Evolutionary conservation across 2,329 filamentous ascomycete species (phyloP).

Genomic region (Acephala macrosclerotiorum): DNA sequence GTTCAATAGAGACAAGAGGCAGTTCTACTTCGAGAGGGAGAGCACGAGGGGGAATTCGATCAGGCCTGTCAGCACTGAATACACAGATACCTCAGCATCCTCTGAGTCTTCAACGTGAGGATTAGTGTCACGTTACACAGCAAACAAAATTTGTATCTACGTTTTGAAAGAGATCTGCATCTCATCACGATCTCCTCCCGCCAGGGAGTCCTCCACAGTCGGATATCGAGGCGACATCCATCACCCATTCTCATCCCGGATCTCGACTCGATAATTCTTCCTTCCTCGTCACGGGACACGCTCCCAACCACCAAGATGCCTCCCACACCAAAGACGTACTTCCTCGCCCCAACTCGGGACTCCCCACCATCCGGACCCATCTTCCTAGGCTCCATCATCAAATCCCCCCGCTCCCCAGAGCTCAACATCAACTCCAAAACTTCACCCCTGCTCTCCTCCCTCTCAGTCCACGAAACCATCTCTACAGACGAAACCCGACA

Average conservation of each 20-base stretch:
- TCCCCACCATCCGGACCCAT: slow-evolving; percentile 24
- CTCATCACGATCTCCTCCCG: background rate
- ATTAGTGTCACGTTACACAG: background rate
- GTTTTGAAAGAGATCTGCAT: background rate
- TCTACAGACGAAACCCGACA: slow-evolving; percentile 5
- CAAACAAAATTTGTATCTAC: background rate
- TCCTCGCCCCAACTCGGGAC: slow-evolving; percentile 23
- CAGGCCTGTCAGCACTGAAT: background rate
- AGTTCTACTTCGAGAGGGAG: slow-evolving; percentile 13
- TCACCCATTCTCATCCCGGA: background rate
- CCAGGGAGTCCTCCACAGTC: background rate
- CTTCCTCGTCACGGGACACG: background rate
- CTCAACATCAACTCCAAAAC: slow-evolving; percentile 19
- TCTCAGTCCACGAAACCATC: slow-evolving; percentile 13
- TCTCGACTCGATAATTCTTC: background rate
- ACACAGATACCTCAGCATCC: slow-evolving; percentile 13
- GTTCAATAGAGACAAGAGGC: slow-evolving; percentile 14
- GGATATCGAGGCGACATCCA: background rate
- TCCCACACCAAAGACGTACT: slow-evolving; percentile 27
- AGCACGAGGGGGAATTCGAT: background rate
- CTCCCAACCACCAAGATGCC: background rate
- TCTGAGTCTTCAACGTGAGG: slow-evolving; percentile 13
- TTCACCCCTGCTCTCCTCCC: slow-evolving; percentile 11
- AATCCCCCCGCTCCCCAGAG: slow-evolving; percentile 24
- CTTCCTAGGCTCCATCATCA: slow-evolving; percentile 30